Base-by-base conservation (phyloP, 805 yeast genomes). In the Cyberlindnera mississippiensis region DNA sequence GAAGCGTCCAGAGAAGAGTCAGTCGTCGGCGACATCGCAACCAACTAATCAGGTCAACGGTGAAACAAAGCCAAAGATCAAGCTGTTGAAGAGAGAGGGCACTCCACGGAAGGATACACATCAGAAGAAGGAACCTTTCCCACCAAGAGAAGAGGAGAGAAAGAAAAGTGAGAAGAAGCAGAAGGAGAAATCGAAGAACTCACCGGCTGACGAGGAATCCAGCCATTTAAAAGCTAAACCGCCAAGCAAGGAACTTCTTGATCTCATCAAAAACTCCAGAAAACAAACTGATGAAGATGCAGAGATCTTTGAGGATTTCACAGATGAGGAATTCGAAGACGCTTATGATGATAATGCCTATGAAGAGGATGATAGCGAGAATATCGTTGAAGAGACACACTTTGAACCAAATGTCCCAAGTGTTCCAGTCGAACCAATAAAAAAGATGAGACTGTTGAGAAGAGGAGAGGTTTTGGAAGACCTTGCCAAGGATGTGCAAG, bases 391-490 rank as follows among this genome's bases (percentile, higher is more conserved):
- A 12, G 40, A 26, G 4, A 18, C 31, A 11, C 35, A 32, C 24
- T 34, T 43, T 26, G 39, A 30, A 3, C 40, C 44, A 15, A 39
- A 33, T 11, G 30, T 40, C 17, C 43, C 47, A 33, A 14, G 11
- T 14, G 37, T 36, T n/a, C n/a, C 34, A 9, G 24, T 15, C 7
- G 15, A 29, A 27, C 41, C 6, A 8, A 6, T 45, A 10, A 27
- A 11, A 27, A 27, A 27, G 29, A 27, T 42, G 29, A 26, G 32
- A 33, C 42, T 4, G 47, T 51, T 11, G 64, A 59, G 40, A 66
- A 62, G 42, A 49, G 65, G 35, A 64, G 66, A 68, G 41, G 53
- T 51, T 4, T 40, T 66, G 16, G 55, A 50, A 13, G 56, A 52
- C 35, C 27, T 53, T 13, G 26, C 46, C 13, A 45, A 41, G n/a